Evolutionary conservation across 495 filamentous ascomycete genomes (phyloP), one percentile per base, ranked within the genome.

Genomic region (Sphaerosporella brunnea): DNA sequence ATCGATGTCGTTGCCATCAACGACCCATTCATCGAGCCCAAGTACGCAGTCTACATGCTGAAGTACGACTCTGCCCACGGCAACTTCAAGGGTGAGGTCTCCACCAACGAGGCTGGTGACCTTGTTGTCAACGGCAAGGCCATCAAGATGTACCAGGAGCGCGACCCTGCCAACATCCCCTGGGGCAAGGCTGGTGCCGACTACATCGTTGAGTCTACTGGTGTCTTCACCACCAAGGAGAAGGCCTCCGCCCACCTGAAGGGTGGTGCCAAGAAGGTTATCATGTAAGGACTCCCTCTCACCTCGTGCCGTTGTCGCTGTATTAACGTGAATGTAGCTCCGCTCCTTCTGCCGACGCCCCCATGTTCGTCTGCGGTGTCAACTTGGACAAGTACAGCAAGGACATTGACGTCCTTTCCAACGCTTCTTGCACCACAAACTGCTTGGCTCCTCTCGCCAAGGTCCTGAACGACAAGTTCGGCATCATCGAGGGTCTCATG

Each of bases 301-400:
- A 24, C 8, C 20, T 46, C 30, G 13, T 15, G 13, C 34, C n/a
- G 20, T 15, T 10, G 11, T 44, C 19, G 15, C 25, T 13, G 21
- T 34, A 36, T 20, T 44, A 21, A 44, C 21, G 10, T n/a, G 10
- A n/a, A 15, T 25, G 37, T 37, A 58, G 55, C 79, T 96, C 90
- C 59, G 90, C 90, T 61, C 90, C 90, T 56, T 97, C 90, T 56
- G 86, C 86, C 51, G 90, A 97, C 76, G 92, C 90, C 60, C 88
- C 90, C 61, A 97, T 97, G 90, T 97, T 90, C 75, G 90, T 97
- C 62, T 93, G 94, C 82, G 90, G 90, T 66, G 90, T 97, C 69
- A 97, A 97, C 76, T 73, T 96, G 68, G 73, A 83, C 66, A 71
- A 68, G 59, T 97, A 97, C 78, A 86, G 79, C 68, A 77, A 74